Evolutionary conservation across 2,329 filamentous ascomycete genomes (phyloP), one percentile per base, ranked within the genome.

Genomic region (Cladophialophora carrionii): DNA sequence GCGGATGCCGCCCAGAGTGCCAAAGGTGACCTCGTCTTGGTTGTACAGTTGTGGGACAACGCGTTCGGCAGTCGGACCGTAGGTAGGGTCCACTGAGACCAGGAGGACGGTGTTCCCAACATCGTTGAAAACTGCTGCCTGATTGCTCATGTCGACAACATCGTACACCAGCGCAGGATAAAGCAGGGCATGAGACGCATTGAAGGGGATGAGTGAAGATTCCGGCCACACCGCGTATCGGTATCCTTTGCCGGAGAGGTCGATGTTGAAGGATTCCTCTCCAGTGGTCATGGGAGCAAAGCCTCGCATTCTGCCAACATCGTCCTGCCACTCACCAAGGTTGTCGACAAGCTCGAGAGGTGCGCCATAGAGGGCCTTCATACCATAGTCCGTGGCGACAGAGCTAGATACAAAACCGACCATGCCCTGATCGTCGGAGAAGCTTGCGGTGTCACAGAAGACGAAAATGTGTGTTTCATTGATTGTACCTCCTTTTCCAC

Each of bases 141-240:
- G 71, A 31, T 70, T 72, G 10, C 41, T 64, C 66, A 68, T 69
- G 62, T 75, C 65, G 51, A 75, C 73, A 22, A 73, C 67, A 57
- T 74, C 72, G 61, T 75, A 76, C 9, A 76, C 71, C 32, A 76
- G 68, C 14, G 74, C 70, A 29, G 73, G 73, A 46, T 72, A 76
- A n/a, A 75, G 63, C 24, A 75, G 53, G 32, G 68, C 70, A 31
- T 71, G 70, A 17, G 68, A 69, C 20, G 66, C 62, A 66, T 75
- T 74, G 34, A 73, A 66, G 12, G 74, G 68, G 32, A 75, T 74
- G 9, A 75, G 63, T 10, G 73, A 73, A 14, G 74, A 74, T 53
- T 74, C 72, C 3, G 74, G 72, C 74, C 74, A 76, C 7, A 75
- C 66, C 6, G 74, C 74, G 63, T 75, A 75, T 32, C 74, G 72